Percentiles rank a stretch among this genome's conserved stretches.
Evolutionary conservation across 805 yeast species (phyloP).

Genomic region (Kodamaea hsintzibuensis): DNA sequence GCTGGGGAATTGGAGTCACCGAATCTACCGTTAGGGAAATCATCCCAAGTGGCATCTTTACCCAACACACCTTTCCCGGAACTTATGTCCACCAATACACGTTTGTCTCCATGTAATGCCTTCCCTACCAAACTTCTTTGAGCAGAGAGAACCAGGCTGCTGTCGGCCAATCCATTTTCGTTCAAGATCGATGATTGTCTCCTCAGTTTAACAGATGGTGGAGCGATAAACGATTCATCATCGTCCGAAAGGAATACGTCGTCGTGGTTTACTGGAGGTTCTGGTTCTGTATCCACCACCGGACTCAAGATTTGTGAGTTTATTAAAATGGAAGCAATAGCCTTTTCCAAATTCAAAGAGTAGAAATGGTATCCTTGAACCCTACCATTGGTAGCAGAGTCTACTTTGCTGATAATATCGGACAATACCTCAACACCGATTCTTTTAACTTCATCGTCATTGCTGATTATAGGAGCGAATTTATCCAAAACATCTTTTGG

Average conservation of each 20-base stretch:
- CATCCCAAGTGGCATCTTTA: slow-evolving; percentile 95
- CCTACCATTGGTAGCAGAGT: slow-evolving; percentile 52
- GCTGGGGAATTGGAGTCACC: slow-evolving; percentile 97
- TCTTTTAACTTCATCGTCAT: slow-evolving; percentile 77
- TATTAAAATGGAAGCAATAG: slow-evolving; percentile 81
- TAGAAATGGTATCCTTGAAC: slow-evolving; percentile 90
- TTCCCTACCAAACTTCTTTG: slow-evolving; percentile 24
- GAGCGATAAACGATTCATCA: slow-evolving; percentile 22
- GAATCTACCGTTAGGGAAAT: slow-evolving; percentile 92
- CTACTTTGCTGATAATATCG: slow-evolving; percentile 61
- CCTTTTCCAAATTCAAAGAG: slow-evolving; percentile 87
- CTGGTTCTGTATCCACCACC: slow-evolving; percentile 33
- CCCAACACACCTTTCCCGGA: slow-evolving; percentile 84
- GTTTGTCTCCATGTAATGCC: slow-evolving; percentile 39
- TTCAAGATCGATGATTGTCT: slow-evolving; percentile 40
- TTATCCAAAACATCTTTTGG: slow-evolving; percentile 55
- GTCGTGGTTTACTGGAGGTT: slow-evolving; percentile 20
- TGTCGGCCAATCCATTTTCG: slow-evolving; percentile 38
- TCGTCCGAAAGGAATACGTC: slow-evolving; percentile 44
- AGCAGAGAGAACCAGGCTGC: slow-evolving; percentile 17
- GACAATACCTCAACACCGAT: slow-evolving; percentile 77
- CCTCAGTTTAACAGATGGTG: slow-evolving; percentile 20
- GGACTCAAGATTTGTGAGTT: slow-evolving; percentile 52
- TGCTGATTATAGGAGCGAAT: slow-evolving; percentile 57
- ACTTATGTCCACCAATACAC: slow-evolving; percentile 71